Evolutionary conservation across 768 basidiomycete genomes (phyloP), one percentile per base, ranked within the genome.

Genomic region (Cystobasidium tubakii): DNA sequence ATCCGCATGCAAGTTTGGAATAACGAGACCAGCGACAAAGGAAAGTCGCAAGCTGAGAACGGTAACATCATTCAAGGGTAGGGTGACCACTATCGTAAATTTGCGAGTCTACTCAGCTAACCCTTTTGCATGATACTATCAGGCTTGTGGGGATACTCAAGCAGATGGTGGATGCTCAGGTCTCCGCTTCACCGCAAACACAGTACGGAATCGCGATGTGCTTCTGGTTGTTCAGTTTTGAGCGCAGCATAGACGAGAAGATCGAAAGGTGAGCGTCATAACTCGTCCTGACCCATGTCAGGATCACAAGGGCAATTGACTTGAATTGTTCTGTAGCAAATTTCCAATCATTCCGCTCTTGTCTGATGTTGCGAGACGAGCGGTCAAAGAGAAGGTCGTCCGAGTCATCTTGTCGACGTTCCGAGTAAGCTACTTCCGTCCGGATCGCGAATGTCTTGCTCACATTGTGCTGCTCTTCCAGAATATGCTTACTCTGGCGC

Each of bases 301-400:
- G 39, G 7, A 6, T 39, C 39, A 15, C 39, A 15, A 39, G n/a
- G n/a, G n/a, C n/a, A n/a, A n/a, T n/a, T n/a, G n/a, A n/a, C n/a
- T n/a, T n/a, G n/a, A n/a, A n/a, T 39, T 39, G 17, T 12, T 36
- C 13, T 65, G 31, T 65, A 96, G 93, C 83, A 90, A 88, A 81
- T 95, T 88, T 81, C 90, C 95, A 79, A 85, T 97, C 42, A 88
- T 96, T 77, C 90, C 92, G 29, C 83, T 91, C 27, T 84, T 99
- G 44, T 87, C 88, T 36, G 86, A 89, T 57, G 87, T 92, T 44
- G 92, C 92, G 1, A 90, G 94, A 80, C 86, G 84, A 6, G 94
- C 94, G 3, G 89, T 90, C 36, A 99, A 99, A 81, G 95, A 98
- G 83, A 99, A 99, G 82, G 91, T 99, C 33, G 90, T 92, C 75